Percentiles rank a stretch among this genome's conserved stretches.
These are phyloP conservation scores for Polygonum maritimum DNA, from an alignment of 148 eudicot species.

Conservation along the genomic window DNA sequence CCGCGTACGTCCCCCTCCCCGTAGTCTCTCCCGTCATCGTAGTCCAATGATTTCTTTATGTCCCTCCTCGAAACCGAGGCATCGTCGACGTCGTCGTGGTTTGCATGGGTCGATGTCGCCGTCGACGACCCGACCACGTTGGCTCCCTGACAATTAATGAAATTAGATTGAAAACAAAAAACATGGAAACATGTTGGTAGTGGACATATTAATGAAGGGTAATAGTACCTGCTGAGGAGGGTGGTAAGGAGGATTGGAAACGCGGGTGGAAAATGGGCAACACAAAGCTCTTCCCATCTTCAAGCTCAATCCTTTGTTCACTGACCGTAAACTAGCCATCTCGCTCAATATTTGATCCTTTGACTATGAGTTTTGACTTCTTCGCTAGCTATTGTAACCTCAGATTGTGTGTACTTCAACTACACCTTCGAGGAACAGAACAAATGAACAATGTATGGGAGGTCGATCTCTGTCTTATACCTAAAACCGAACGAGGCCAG, in stretches of 20 bases:
- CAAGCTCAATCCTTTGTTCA: not conserved
- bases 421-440: too few relatives aligned
- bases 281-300: not conserved
- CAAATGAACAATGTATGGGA: not conserved
- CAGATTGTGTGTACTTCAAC: too few relatives aligned
- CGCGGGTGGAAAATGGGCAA: not conserved
- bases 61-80: not conserved
- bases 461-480: not conserved
- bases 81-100: not conserved
- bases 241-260: not conserved
- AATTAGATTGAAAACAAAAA: too few relatives aligned
- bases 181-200: too few relatives aligned
- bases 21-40: slow-evolving; percentile 9
- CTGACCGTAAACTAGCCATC: not conserved
- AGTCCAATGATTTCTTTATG: not conserved
- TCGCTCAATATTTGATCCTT: too few relatives aligned
- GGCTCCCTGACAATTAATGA: not conserved
- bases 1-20: not conserved
- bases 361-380: too few relatives aligned
- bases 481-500: not conserved
- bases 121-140: not conserved
- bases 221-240: not conserved
- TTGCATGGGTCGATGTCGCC: not conserved
- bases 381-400: too few relatives aligned
- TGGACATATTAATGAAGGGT: too few relatives aligned